Evolutionary conservation across 1,284 basidiomycete species (phyloP), one percentile per base, ranked within the genome.

Genomic region (Ganoderma meredithae): DNA sequence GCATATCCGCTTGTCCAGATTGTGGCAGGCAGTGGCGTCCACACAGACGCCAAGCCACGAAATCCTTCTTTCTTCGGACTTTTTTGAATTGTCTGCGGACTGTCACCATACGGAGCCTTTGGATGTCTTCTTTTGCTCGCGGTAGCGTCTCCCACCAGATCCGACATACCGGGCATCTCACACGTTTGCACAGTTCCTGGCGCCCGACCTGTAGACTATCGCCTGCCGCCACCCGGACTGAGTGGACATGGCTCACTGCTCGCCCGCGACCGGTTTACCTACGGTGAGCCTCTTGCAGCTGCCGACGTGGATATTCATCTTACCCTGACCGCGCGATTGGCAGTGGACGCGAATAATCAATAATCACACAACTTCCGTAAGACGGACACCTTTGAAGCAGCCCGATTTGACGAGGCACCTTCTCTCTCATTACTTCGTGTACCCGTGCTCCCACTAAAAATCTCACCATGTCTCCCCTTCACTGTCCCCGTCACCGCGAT

Each of bases 81-180:
- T 41, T 63, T 63, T 71, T 49, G 47, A 65, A 36, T 33, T 19
- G 47, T 39, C 43, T 40, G 55, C 66, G 59, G 63, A 58, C 39
- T 63, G 65, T 67, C 66, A 65, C 66, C 61, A 47, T 49, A 39
- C 25, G 63, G 63, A 70, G 65, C 62, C 47, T 63, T 60, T 47
- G 43, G 60, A 64, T 62, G 47, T 68, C 22, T 60, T 60, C 27
- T 40, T 22, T 12, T 40, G 55, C n/a, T 43, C 40, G n/a, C 39
- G 36, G 52, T 52, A 40, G 9, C 15, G 43, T 62, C 62, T 62
- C 22, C 22, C 25, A 62, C 61, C 31, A 33, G 36, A 27, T 43
- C 69, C 69, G 52, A 63, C n/a, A 3, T 62, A 36, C 39, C 56
- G 69, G 69, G 9, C n/a, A 47, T n/a, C 12, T 64, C 63, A 19